Conservation (phyloP, 2,329 filamentous ascomycete species). For the Aquanectria penicillioides region DNA sequence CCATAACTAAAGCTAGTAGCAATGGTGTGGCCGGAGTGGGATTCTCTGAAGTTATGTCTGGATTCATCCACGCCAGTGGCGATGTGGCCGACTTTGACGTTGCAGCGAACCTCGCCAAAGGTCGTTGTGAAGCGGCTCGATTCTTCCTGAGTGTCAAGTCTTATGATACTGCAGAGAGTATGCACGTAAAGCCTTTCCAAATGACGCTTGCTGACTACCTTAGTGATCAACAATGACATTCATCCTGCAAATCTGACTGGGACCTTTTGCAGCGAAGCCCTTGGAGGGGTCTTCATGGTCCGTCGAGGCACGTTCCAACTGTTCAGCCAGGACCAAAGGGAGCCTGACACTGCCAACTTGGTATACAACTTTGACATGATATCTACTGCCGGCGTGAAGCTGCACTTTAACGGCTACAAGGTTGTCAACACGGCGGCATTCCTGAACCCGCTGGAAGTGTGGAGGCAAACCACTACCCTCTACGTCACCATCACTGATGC, state of each 20-base stretch:
- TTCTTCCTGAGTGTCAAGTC: conserved; percentile 70
- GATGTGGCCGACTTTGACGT: conserved; percentile 23
- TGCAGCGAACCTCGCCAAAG: conserved; percentile 34
- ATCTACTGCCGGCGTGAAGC: conserved; percentile 60
- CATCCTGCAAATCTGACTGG: conserved; percentile 61
- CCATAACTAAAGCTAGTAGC: conserved; percentile 21
- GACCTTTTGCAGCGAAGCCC: conserved; percentile 53
- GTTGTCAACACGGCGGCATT: conserved; percentile 69
- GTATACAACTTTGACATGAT: conserved; percentile 71
- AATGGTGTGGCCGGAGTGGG: conserved; percentile 57
- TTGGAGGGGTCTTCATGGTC: conserved; percentile 64
- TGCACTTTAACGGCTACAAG: conserved; percentile 72
- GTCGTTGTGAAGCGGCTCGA: conserved; percentile 63
- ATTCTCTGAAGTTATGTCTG: conserved; percentile 73
- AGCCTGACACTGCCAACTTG: conserved; percentile 67
- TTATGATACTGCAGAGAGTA: conserved; percentile 51
- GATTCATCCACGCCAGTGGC: conserved; percentile 59
- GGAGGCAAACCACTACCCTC: conserved; percentile 69
- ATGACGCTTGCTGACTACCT: neutral
- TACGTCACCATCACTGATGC: conserved; percentile 67
- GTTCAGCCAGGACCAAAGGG: conserved; percentile 64
- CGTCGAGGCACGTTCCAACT: conserved; percentile 67
- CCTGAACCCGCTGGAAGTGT: conserved; percentile 65
- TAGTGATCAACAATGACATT: conserved; percentile 38
- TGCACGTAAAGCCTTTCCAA: neutral